Percentiles rank a stretch among this genome's conserved stretches.
phyloP scores from a whole-genome alignment of 2,329 filamentous ascomycete species.

The Tolypocladium pustulatum region DNA sequence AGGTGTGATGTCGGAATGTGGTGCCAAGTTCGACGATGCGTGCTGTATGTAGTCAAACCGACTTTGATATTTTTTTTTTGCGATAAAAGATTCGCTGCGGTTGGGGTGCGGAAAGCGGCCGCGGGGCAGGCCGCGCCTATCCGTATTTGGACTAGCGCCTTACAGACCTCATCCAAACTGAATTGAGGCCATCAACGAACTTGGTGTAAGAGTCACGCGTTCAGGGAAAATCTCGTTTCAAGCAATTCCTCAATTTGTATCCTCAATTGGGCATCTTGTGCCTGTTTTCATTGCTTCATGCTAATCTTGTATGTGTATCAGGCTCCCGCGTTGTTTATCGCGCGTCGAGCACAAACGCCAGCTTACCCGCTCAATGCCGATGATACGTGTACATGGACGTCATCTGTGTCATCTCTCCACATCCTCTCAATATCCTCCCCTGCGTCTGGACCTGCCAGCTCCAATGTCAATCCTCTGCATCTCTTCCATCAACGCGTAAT shows the following conservation, averaged over 20 bases:
- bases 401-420: neutral
- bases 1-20: conserved; percentile 6
- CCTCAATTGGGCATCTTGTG: neutral
- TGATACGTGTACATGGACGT: conserved; percentile 7
- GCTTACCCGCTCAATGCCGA: neutral
- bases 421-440: conserved; percentile 28
- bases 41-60: conserved; percentile 3
- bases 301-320: neutral
- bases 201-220: neutral
- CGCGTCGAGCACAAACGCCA: conserved; percentile 3
- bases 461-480: conserved; percentile 59
- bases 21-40: neutral
- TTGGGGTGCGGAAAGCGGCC: conserved; percentile 6
- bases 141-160: conserved; percentile 1
- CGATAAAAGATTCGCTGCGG: conserved; percentile 15
- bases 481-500: conserved; percentile 58
- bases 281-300: neutral
- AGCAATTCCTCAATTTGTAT: no score
- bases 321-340: neutral
- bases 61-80: conserved; percentile 18
- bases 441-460: conserved; percentile 44
- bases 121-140: conserved; percentile 1
- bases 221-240: no score
- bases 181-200: no score
- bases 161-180: no score